phyloP scores from a whole-genome alignment of 169 alveolate genomes.

The Cryptosporidium bovis region DNA sequence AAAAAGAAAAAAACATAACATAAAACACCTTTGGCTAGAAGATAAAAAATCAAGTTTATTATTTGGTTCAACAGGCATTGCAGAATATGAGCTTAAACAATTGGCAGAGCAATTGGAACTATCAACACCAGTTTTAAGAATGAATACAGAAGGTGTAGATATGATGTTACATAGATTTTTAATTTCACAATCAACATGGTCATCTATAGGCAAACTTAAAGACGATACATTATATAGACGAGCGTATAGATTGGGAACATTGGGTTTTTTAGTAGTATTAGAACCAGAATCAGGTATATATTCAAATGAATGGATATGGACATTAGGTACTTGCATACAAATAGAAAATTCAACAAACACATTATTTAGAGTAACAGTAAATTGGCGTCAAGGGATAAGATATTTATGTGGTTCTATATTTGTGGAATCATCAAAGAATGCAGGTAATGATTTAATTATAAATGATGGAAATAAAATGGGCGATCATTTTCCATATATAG shows the following conservation, averaged over 20 bases:
- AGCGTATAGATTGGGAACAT: constrained; percentile 45
- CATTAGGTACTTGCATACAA: constrained; percentile 68
- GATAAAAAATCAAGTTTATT: constrained; percentile 40
- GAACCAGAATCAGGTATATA: constrained; percentile 71
- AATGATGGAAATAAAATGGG: background rate
- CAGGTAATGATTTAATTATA: background rate
- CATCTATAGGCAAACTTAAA: constrained; percentile 48
- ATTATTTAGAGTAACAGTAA: constrained; percentile 51
- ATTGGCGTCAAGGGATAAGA: constrained; percentile 65
- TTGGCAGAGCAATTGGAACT: constrained; percentile 64
- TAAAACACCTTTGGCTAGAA: constrained; percentile 53
- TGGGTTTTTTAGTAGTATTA: constrained; percentile 51
- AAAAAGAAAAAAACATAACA: background rate
- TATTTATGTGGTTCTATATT: constrained; percentile 65
- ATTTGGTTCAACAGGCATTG: constrained; percentile 65
- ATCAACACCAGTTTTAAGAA: constrained; percentile 40
- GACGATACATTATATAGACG: constrained; percentile 63
- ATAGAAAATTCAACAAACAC: constrained; percentile 60
- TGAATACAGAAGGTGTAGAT: constrained; percentile 44
- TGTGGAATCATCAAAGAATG: constrained; percentile 30
- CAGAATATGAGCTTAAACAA: constrained; percentile 47
- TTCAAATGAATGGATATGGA: constrained; percentile 74
- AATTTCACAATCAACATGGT: constrained; percentile 58
- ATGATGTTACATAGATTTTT: constrained; percentile 61
- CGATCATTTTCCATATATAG: constrained; percentile 36